Percentiles rank a stretch among this genome's conserved stretches.
Conservation (phyloP, 2,329 filamentous ascomycete species). For the Xenosphaeropsis pyriputrescens region DNA sequence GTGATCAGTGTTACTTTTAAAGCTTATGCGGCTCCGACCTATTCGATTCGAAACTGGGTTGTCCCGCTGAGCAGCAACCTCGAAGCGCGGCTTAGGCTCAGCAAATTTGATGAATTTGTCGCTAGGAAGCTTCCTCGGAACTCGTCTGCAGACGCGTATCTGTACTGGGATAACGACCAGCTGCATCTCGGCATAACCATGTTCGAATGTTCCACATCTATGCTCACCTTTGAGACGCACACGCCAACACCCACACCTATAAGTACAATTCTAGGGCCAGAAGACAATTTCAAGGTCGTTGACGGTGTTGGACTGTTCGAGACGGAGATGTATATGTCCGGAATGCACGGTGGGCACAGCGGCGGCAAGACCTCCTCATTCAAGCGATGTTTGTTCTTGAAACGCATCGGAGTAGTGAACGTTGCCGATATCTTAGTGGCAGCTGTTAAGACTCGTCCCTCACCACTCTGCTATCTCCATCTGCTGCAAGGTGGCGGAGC, state of each 20-base stretch:
- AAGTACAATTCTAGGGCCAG: constrained; percentile 18
- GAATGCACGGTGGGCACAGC: constrained; percentile 45
- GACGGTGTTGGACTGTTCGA: constrained; percentile 38
- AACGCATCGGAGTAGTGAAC: constrained; percentile 22
- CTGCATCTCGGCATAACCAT: too few species aligned
- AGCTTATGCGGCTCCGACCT: too few species aligned
- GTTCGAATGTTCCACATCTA: constrained; percentile 23
- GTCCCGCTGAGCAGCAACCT: too few species aligned
- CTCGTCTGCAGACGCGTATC: too few species aligned
- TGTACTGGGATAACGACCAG: too few species aligned
- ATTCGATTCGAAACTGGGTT: too few species aligned
- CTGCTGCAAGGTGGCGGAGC: too few species aligned
- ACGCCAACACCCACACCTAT: constrained; percentile 4
- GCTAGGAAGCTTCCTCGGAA: too few species aligned
- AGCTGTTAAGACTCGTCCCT: constrained; percentile 30
- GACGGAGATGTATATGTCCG: constrained; percentile 43
- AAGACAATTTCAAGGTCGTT: constrained; percentile 19
- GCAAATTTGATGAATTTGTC: too few species aligned
- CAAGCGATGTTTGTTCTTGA: constrained; percentile 48
- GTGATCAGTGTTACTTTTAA: too few species aligned
- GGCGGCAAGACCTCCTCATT: constrained; percentile 46
- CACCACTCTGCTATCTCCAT: too few species aligned
- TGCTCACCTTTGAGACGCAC: constrained; percentile 3
- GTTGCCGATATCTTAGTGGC: constrained; percentile 23
- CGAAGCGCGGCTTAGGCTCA: too few species aligned